phyloP scores from a whole-genome alignment of 495 filamentous ascomycete species.

The Penicillium arizonense region DNA sequence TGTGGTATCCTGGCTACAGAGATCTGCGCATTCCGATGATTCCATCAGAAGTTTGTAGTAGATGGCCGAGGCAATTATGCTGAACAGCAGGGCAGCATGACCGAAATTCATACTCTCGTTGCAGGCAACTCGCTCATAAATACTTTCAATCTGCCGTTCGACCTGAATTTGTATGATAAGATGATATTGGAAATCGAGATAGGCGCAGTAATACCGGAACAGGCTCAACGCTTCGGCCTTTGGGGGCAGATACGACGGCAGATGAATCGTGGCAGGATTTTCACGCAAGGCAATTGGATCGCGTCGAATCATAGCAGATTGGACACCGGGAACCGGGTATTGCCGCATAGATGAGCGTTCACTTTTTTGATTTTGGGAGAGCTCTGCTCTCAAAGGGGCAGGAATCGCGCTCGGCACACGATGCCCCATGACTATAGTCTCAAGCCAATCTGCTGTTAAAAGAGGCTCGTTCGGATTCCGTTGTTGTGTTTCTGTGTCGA shows the following conservation, averaged over 20 bases:
- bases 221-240: constrained; percentile 28
- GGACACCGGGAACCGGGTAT: not conserved
- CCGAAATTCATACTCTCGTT: constrained; percentile 16
- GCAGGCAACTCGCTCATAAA: constrained; percentile 25
- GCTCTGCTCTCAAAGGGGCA: constrained; percentile 18
- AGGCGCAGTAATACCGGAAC: constrained; percentile 34
- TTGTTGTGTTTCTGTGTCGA: not conserved
- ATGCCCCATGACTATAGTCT: constrained; percentile 41
- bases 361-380: constrained; percentile 8
- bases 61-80: constrained; percentile 35
- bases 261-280: constrained; percentile 22
- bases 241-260: constrained; percentile 24
- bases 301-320: not conserved
- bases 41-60: constrained; percentile 30
- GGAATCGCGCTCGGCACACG: constrained; percentile 31
- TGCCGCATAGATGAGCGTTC: not conserved
- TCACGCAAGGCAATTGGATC: constrained; percentile 9
- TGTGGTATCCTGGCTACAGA: constrained; percentile 24
- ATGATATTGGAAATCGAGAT: constrained; percentile 41
- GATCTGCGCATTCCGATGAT: constrained; percentile 26
- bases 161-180: constrained; percentile 28
- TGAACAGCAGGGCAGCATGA: constrained; percentile 38
- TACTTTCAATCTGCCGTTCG: constrained; percentile 28
- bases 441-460: constrained; percentile 34
- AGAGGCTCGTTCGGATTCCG: constrained; percentile 19